Evolutionary conservation across 2,329 filamentous ascomycete genomes (phyloP), one percentile per base, ranked within the genome.

Genomic region (Pseudopyrenochaeta lycopersici): DNA sequence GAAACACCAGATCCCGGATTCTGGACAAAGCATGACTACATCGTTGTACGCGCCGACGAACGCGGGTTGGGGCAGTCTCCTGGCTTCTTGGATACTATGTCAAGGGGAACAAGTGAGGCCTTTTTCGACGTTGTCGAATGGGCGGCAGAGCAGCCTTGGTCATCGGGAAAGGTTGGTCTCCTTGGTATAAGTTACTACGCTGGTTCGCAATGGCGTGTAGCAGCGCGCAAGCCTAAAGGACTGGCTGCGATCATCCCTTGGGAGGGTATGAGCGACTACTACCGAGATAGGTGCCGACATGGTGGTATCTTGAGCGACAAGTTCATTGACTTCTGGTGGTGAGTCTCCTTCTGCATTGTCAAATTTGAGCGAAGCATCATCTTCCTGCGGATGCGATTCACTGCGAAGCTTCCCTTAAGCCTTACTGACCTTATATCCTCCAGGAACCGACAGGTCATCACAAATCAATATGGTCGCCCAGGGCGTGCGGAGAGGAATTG

Each of bases 401-500:
- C 9, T 27, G 23, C 23, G 9, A 9, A 4, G 9, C 23, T 27
- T 27, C 23, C 9, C 23, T 27, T 4, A 27, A 27, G 9, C 23
- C 23, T 9, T 9, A 27, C 29, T 50, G 12, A 52, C n/a, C 11
- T n/a, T 7, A 15, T 2, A 1, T 1, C 12, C 5, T 1, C 2
- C 81, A 81, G 81, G 86, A 81, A 88, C 63, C 79, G 85, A 0
- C 87, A 89, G 66, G 85, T 90, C 6, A 76, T 89, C 7, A 78
- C 79, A 0, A 90, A 90, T 63, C 89, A 91, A 69, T 91, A 91
- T 55, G 88, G 88, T 1, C 78, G 78, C 9, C 78, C 81, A 2
- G 82, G 80, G 1, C 73, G 82, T 30, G 73, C 73, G 1, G 80
- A 77, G 1, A 73, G 78, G 2, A 84, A 85, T 15, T 85, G 82